phyloP scores from a whole-genome alignment of 1,139 yeast species.

The Lodderomyces theae region DNA sequence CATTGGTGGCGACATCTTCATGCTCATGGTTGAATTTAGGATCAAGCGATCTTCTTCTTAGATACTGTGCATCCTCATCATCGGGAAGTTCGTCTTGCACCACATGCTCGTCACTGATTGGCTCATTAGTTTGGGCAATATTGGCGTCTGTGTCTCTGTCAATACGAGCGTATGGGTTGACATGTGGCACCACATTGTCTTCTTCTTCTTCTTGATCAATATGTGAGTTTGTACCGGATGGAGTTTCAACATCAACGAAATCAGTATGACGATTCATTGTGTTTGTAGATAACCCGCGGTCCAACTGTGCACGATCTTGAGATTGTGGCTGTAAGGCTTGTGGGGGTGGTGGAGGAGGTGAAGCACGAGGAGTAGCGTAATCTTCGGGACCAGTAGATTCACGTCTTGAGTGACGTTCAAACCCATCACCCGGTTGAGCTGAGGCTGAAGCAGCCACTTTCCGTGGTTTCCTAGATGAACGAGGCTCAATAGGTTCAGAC shows the following conservation, averaged over 20 bases:
- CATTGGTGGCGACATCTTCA: constrained; percentile 2
- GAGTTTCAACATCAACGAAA: constrained; percentile 30
- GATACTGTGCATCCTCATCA: constrained; percentile 8
- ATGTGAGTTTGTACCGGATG: constrained; percentile 22
- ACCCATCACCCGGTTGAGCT: constrained; percentile 11
- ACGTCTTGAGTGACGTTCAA: constrained; percentile 38
- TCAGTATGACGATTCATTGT: constrained; percentile 16
- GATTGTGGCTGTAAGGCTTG: too few species aligned
- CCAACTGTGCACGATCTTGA: constrained; percentile 19
- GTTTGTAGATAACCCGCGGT: not conserved
- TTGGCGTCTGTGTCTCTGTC: constrained; percentile 6
- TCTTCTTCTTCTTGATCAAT: constrained; percentile 14
- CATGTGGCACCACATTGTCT: not conserved
- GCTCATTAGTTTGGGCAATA: not conserved
- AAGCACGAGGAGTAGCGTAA: constrained; percentile 36
- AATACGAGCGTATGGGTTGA: constrained; percentile 6
- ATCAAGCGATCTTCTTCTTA: constrained; percentile 16
- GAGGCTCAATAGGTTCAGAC: constrained; percentile 13
- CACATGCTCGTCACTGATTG: constrained; percentile 1
- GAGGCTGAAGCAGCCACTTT: constrained; percentile 15
- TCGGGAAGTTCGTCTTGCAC: too few species aligned
- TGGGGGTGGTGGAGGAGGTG: constrained; percentile 43
- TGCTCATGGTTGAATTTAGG: constrained; percentile 11
- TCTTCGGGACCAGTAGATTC: constrained; percentile 44
- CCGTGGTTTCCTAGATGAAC: constrained; percentile 5